A percentile compares a stretch with the other conserved stretches of the same genome.
Conservation (phyloP, 2,329 filamentous ascomycete genomes). For the Aspergillus jensenii region DNA sequence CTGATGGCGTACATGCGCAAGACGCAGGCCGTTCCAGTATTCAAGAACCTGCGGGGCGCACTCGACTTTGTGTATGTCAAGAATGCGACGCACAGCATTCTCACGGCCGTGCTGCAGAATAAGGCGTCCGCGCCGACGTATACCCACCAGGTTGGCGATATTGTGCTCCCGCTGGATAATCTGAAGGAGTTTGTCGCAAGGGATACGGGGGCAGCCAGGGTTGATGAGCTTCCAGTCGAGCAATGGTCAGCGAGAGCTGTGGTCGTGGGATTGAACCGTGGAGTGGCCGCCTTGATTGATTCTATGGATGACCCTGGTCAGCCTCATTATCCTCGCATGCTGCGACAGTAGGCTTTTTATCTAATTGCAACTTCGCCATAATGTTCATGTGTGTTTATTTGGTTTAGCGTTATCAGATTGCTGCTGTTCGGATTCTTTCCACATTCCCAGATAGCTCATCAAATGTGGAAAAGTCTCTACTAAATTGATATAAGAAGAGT, state of each 20-base stretch:
- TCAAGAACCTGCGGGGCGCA: not conserved
- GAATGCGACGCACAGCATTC: not conserved
- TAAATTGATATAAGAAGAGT: no score
- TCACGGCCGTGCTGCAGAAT: not conserved
- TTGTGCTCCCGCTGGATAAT: not conserved
- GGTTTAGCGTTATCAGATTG: no score
- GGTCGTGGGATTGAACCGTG: not conserved
- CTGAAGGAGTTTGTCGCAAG: not conserved
- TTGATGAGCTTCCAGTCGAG: not conserved
- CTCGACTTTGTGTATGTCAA: not conserved
- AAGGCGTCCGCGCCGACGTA: not conserved
- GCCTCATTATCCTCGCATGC: not conserved
- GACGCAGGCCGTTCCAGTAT: not conserved
- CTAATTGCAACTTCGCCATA: no score
- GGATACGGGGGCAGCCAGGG: not conserved
- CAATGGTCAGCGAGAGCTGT: not conserved
- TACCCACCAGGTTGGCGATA: not conserved
- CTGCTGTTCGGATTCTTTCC: no score
- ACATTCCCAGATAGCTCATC: no score
- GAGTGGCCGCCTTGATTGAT: not conserved
- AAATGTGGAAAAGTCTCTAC: no score
- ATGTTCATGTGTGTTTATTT: no score
- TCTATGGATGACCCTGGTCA: not conserved
- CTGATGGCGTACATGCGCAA: not conserved
- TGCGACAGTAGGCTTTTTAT: not conserved